Percentiles rank a stretch among this genome's conserved stretches.
Evolutionary conservation across 2,329 filamentous ascomycete genomes (phyloP).

Genomic region (Fusarium pseudoanthophilum): DNA sequence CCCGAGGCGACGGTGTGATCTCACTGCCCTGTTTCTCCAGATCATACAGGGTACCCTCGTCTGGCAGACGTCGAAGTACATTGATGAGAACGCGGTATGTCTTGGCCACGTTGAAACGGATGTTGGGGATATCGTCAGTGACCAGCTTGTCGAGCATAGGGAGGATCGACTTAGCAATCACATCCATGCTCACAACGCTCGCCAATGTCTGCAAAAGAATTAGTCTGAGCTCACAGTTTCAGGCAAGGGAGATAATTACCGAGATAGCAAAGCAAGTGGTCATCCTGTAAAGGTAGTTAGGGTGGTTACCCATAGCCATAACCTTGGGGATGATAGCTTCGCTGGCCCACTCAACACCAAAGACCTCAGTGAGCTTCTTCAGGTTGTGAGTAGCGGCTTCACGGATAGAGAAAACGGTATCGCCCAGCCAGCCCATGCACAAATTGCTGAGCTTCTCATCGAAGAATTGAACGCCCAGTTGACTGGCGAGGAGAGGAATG

Average conservation of each 20-base stretch:
- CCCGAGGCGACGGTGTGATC: constrained; percentile 73
- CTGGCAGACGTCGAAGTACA: constrained; percentile 90
- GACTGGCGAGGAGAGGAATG: constrained; percentile 93
- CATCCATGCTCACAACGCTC: constrained; percentile 89
- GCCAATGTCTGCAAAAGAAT: constrained; percentile 78
- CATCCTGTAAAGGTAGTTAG: constrained; percentile 99
- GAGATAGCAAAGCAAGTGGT: constrained; percentile 99
- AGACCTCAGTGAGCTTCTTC: constrained; percentile 98
- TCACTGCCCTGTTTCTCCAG: constrained; percentile 80
- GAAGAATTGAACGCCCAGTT: constrained; percentile 97
- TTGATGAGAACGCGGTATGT: constrained; percentile 91
- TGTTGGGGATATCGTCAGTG: constrained; percentile 95
- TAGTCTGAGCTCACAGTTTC: constrained; percentile 34
- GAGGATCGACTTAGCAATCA: constrained; percentile 91
- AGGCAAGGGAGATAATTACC: constrained; percentile 67
- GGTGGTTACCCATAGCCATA: constrained; percentile 97
- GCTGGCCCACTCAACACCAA: constrained; percentile 97
- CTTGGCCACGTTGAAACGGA: constrained; percentile 99
- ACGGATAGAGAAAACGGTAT: constrained; percentile 98
- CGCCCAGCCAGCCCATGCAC: constrained; percentile 98
- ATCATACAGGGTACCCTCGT: constrained; percentile 85
- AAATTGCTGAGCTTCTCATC: constrained; percentile 95
- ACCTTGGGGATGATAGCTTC: constrained; percentile 98
- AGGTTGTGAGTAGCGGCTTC: constrained; percentile 97
- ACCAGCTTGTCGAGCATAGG: constrained; percentile 97